Conservation (phyloP, 495 filamentous ascomycete species). For the Talaromyces borbonicus region DNA sequence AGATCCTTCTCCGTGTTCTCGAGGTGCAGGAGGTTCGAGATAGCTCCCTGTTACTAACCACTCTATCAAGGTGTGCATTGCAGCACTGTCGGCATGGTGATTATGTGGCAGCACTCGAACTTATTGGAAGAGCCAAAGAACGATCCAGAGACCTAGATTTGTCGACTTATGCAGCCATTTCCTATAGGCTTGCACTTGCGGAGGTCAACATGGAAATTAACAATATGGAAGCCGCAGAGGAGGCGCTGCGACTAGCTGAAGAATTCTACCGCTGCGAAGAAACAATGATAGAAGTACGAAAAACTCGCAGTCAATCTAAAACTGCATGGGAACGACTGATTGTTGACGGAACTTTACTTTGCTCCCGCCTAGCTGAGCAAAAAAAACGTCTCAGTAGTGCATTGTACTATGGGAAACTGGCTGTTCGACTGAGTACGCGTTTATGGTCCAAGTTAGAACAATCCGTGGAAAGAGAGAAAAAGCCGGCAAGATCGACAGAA, state of each 20-base stretch:
- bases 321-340: constrained; percentile 36
- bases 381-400: constrained; percentile 55
- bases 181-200: constrained; percentile 59
- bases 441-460: constrained; percentile 64
- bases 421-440: constrained; percentile 54
- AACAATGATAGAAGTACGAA: constrained; percentile 19
- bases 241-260: constrained; percentile 21
- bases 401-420: constrained; percentile 54
- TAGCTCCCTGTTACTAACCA: constrained; percentile 42
- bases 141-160: constrained; percentile 30
- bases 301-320: constrained; percentile 22
- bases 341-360: constrained; percentile 45
- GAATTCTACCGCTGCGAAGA: constrained; percentile 28
- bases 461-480: constrained; percentile 26
- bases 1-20: constrained; percentile 45
- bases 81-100: constrained; percentile 74
- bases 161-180: constrained; percentile 35
- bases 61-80: constrained; percentile 50
- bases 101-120: constrained; percentile 58
- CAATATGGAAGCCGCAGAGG: constrained; percentile 44
- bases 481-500: constrained; percentile 15
- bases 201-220: constrained; percentile 66
- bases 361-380: constrained; percentile 54
- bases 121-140: constrained; percentile 49
- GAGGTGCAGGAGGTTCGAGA: constrained; percentile 41